These are phyloP conservation scores for Primulina eburnea DNA, from an alignment of 257 asterid genomes.

Conservation along the genomic window DNA sequence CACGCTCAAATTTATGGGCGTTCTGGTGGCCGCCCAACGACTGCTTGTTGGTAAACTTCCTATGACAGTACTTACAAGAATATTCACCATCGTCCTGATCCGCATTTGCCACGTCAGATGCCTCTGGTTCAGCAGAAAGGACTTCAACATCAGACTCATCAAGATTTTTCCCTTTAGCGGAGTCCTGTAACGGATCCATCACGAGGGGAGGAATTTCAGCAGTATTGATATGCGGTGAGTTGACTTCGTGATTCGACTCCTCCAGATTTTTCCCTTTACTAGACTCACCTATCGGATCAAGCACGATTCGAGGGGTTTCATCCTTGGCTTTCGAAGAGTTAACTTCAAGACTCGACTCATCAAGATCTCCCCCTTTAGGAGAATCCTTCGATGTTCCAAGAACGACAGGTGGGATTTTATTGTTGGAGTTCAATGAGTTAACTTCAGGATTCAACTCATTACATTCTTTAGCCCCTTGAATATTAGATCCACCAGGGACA, in stretches of 20 bases:
- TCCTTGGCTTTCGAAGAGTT: background rate
- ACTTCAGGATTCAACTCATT: background rate
- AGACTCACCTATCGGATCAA: background rate
- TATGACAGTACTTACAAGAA: constrained; percentile 1
- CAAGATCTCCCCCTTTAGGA: background rate
- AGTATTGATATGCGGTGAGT: background rate
- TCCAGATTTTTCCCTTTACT: background rate
- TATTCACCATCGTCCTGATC: background rate
- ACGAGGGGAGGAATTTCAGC: background rate
- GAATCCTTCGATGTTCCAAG: background rate
- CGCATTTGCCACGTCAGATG: background rate
- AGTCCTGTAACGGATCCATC: background rate
- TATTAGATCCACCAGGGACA: background rate
- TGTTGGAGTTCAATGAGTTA: background rate
- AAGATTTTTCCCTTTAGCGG: background rate
- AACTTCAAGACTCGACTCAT: background rate
- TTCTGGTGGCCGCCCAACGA: constrained; percentile 8
- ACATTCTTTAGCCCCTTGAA: background rate
- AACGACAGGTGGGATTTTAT: background rate
- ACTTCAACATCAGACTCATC: background rate
- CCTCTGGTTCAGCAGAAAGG: background rate
- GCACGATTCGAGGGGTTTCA: background rate
- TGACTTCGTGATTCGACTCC: background rate
- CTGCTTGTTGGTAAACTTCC: background rate
- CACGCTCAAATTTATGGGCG: background rate